phyloP scores from a whole-genome alignment of 2,329 filamentous ascomycete genomes.

The Scortechinia acanthostroma region DNA sequence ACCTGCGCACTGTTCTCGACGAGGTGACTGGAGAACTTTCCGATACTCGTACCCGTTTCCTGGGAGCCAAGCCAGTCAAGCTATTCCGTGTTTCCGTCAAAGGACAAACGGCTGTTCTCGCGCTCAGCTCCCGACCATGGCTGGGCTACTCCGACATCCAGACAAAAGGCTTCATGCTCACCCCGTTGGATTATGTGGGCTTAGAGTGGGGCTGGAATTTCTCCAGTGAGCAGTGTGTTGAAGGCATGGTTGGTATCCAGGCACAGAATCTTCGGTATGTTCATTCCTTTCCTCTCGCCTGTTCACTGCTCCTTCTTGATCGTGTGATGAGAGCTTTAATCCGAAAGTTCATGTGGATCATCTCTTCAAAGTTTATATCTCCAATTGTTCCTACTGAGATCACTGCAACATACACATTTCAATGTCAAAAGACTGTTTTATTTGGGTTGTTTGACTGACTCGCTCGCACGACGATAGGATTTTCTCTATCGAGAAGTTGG shows the following conservation, averaged over 20 bases:
- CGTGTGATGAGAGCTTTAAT: slow-evolving; percentile 59
- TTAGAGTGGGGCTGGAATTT: slow-evolving; percentile 96
- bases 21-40: slow-evolving; percentile 93
- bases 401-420: slow-evolving; percentile 17
- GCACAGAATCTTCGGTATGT: slow-evolving; percentile 77
- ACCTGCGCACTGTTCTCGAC: slow-evolving; percentile 87
- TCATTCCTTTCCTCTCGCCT: slow-evolving; percentile 16
- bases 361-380: slow-evolving; percentile 42
- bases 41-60: slow-evolving; percentile 87
- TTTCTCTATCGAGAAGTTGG: slow-evolving; percentile 81
- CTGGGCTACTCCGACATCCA: slow-evolving; percentile 85
- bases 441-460: too few relatives aligned
- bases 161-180: slow-evolving; percentile 82
- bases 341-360: slow-evolving; percentile 48
- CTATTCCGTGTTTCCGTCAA: slow-evolving; percentile 87
- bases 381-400: slow-evolving; percentile 98
- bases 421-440: too few relatives aligned
- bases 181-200: slow-evolving; percentile 78
- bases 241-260: slow-evolving; percentile 91
- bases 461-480: slow-evolving; percentile 60
- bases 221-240: slow-evolving; percentile 84
- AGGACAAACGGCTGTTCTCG: slow-evolving; percentile 76
- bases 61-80: slow-evolving; percentile 83
- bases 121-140: slow-evolving; percentile 90
- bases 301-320: slow-evolving; percentile 14